Conservation (phyloP, 495 filamentous ascomycete species). For the Neurospora hispaniola region DNA sequence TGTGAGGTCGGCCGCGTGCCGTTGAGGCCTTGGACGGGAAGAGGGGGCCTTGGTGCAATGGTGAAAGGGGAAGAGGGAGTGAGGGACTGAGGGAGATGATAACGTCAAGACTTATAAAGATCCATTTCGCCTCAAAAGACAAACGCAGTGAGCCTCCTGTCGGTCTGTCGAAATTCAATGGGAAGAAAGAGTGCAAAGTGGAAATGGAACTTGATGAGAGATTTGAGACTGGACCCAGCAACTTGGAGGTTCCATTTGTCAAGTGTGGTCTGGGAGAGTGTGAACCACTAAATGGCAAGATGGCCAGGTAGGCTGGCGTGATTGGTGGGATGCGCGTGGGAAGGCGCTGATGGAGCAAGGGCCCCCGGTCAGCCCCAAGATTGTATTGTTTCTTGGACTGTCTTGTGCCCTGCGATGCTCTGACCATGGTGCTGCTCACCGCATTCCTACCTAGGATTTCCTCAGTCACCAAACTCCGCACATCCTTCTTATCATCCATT, state of each 20-base stretch:
- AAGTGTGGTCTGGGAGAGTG: neutral
- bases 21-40: neutral
- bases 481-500: neutral
- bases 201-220: neutral
- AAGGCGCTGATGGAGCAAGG: neutral
- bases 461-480: neutral
- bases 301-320: neutral
- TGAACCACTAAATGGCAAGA: neutral
- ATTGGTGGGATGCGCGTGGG: neutral
- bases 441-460: neutral
- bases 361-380: neutral
- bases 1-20: neutral
- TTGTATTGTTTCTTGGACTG: neutral
- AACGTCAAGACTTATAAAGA: neutral
- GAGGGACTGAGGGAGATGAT: neutral
- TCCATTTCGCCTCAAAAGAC: neutral
- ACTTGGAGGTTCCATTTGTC: neutral
- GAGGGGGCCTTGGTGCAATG: neutral
- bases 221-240: neutral
- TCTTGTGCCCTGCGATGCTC: neutral
- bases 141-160: neutral
- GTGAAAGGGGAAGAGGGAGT: neutral
- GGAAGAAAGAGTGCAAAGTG: neutral
- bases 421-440: neutral
- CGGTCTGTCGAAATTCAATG: neutral